Conservation (phyloP, 2,329 filamentous ascomycete genomes). For the Hymenoscyphus infarciens region DNA sequence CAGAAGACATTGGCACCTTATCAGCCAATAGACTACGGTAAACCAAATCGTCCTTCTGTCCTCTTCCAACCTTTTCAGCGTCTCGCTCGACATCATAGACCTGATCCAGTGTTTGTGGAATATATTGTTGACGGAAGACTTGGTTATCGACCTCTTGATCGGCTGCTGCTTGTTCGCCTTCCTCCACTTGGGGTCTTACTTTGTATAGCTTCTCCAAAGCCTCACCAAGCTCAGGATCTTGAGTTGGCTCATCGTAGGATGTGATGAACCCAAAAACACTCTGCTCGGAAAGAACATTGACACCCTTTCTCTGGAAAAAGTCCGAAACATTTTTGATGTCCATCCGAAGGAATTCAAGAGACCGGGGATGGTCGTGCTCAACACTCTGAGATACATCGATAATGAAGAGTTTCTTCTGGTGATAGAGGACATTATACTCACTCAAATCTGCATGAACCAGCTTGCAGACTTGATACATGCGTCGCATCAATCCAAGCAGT, state of each 20-base stretch:
- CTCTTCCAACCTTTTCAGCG: slow-evolving; percentile 69
- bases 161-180: slow-evolving; percentile 49
- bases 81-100: slow-evolving; percentile 96
- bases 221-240: slow-evolving; percentile 57
- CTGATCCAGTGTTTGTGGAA: slow-evolving; percentile 91
- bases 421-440: slow-evolving; percentile 96
- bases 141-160: slow-evolving; percentile 77
- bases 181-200: slow-evolving; percentile 50
- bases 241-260: slow-evolving; percentile 53
- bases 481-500: slow-evolving; percentile 82
- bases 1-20: slow-evolving; percentile 46
- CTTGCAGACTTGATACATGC: slow-evolving; percentile 86
- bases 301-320: slow-evolving; percentile 84
- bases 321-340: slow-evolving; percentile 96
- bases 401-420: slow-evolving; percentile 78
- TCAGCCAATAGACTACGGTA: slow-evolving; percentile 82
- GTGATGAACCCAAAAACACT: slow-evolving; percentile 83
- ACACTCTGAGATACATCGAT: slow-evolving; percentile 98
- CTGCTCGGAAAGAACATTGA: slow-evolving; percentile 76
- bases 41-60: slow-evolving; percentile 72
- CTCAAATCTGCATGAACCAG: slow-evolving; percentile 95
- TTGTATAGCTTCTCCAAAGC: slow-evolving; percentile 66
- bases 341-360: slow-evolving; percentile 92
- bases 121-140: slow-evolving; percentile 94
- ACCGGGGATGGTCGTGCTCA: slow-evolving; percentile 91